phyloP scores from a whole-genome alignment of 1,139 yeast species.

The Yamadazyma atlantica region DNA sequence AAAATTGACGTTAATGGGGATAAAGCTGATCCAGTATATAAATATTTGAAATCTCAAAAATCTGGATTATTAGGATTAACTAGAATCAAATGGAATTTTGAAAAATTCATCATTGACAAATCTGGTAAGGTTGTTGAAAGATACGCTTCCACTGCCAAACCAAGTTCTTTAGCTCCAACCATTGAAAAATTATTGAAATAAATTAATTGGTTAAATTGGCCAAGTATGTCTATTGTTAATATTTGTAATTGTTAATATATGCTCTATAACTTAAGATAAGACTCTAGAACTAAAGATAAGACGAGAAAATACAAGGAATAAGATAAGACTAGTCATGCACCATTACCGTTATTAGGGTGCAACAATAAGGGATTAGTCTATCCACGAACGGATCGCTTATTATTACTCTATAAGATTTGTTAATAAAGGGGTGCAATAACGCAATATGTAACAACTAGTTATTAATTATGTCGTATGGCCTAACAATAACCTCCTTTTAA shows the following conservation, averaged over 20 bases:
- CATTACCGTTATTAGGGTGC: neutral
- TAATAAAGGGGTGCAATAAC: neutral
- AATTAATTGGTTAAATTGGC: neutral
- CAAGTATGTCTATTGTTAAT: too few relatives aligned
- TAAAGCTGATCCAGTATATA: constrained; percentile 76
- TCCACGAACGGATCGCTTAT: neutral
- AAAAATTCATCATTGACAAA: constrained; percentile 47
- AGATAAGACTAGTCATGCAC: neutral
- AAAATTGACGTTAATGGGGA: constrained; percentile 90
- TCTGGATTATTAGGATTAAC: constrained; percentile 44
- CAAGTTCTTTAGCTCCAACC: constrained; percentile 31
- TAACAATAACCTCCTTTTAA: neutral
- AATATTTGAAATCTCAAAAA: constrained; percentile 62
- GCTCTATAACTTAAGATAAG: too few relatives aligned
- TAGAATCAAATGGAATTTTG: constrained; percentile 53
- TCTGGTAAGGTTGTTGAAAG: constrained; percentile 48
- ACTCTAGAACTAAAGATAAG: too few relatives aligned
- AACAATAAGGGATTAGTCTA: neutral
- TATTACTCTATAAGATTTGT: neutral
- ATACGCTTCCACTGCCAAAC: constrained; percentile 44
- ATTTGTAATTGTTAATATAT: too few relatives aligned
- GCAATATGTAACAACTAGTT: neutral
- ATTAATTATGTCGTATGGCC: neutral
- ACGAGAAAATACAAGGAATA: too few relatives aligned
- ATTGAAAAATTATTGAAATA: constrained; percentile 40